phyloP scores from a whole-genome alignment of 2,329 filamentous ascomycete genomes.

The Arachnomyces sp. region DNA sequence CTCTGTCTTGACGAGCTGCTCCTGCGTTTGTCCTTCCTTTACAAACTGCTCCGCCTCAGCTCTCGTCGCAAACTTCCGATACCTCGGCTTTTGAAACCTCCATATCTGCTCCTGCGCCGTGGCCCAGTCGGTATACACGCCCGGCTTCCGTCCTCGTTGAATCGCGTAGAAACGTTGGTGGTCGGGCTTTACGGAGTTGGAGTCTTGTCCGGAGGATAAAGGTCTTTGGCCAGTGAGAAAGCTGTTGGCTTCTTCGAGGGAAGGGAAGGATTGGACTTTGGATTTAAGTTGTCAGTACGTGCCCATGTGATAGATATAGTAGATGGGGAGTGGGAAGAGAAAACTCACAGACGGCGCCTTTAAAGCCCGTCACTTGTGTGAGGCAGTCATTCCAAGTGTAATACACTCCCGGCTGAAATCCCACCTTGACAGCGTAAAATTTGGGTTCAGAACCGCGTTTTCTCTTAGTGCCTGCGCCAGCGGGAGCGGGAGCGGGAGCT shows the following conservation, averaged over 20 bases:
- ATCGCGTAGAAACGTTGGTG: conserved; percentile 54
- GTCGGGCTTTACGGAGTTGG: conserved; percentile 27
- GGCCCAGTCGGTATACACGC: conserved; percentile 60
- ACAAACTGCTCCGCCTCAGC: conserved; percentile 76
- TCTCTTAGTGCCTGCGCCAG: conserved; percentile 45
- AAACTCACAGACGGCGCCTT: conserved; percentile 61
- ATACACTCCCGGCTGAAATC: conserved; percentile 56
- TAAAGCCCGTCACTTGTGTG: conserved; percentile 53
- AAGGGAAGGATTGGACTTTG: conserved; percentile 72
- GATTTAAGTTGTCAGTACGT: background rate
- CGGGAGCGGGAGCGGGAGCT: conserved; percentile 24
- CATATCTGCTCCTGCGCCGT: conserved; percentile 65
- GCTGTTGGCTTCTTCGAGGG: conserved; percentile 65
- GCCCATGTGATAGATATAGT: conserved; percentile 8
- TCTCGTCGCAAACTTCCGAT: conserved; percentile 61
- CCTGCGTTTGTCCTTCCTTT: conserved; percentile 4
- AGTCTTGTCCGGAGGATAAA: conserved; percentile 20
- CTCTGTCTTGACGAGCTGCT: conserved; percentile 4
- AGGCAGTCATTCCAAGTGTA: conserved; percentile 57
- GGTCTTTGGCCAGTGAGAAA: conserved; percentile 60
- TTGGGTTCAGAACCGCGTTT: conserved; percentile 47
- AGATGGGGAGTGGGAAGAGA: background rate
- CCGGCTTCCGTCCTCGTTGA: conserved; percentile 50
- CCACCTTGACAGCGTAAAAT: conserved; percentile 58
- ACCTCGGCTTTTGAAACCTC: conserved; percentile 60